Evolutionary conservation across 345 rosid genomes (phyloP), one percentile per base, ranked within the genome.

Genomic region (Arabidopsis arenosa): DNA sequence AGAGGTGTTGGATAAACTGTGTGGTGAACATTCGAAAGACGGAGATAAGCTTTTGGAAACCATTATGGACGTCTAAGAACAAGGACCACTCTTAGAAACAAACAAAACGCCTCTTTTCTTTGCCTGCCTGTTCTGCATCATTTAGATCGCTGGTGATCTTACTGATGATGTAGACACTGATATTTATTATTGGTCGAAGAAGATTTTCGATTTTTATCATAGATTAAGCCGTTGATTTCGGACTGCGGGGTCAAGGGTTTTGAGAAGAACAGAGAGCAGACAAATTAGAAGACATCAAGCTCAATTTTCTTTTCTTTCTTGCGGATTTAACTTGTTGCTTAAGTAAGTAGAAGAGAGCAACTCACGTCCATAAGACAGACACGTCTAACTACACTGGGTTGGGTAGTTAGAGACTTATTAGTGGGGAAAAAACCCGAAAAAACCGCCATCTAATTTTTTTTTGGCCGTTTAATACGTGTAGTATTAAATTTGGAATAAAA

Each of bases 1-100:
- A 70, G 76, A 56, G 32, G 14, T 57, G 69, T 23, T 63, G 10
- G 30, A 60, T 40, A 18, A 69, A 63, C 48, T 79, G 79, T 74
- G 75, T 74, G 82, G 82, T 79, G 82, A 68, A 63, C 67, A 15
- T 47, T 79, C 2, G n/a, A 69, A 51, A 55, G 82, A 47, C 36
- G 72, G 51, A 68, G 81, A 78, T 78, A 73, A 78, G 81, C 78
- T 78, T 78, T 78, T 73, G 70, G 67, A 48, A 45, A 64, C 55
- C 68, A 43, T 26, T 67, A 66, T 74, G 66, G 70, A 48, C 63
- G 17, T 56, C 17, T 5, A 40, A 13, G 53, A 69, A 68, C 21
- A 68, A 67, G 82, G 79, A 68, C 82, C 81, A 78, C 77, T 67
- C 63, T 67, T 66, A 56, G 58, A 78, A 33, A 73, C 78, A 66